phyloP scores from a whole-genome alignment of 2,329 filamentous ascomycete species.

The Emmonsiellopsis sp. region DNA sequence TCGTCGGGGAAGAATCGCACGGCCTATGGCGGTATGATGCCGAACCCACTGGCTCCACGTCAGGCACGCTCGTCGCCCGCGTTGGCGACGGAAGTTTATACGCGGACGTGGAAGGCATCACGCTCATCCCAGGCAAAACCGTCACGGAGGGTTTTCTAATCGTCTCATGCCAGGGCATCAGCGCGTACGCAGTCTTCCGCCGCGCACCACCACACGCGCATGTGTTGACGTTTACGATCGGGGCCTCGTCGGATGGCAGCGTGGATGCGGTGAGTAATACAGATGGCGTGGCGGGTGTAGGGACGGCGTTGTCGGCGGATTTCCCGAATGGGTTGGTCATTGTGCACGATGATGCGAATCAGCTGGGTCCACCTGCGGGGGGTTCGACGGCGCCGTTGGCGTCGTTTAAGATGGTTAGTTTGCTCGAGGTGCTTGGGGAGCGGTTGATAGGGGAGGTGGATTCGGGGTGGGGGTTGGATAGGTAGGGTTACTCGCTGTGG shows the following conservation, averaged over 20 bases:
- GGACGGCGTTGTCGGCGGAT: constrained; percentile 31
- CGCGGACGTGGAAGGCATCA: constrained; percentile 47
- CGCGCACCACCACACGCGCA: constrained; percentile 41
- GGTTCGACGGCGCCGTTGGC: constrained; percentile 39
- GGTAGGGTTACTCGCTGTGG: not conserved
- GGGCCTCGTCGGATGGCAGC: constrained; percentile 30
- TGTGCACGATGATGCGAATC: constrained; percentile 46
- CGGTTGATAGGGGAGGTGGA: constrained; percentile 6
- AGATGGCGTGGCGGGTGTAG: constrained; percentile 42
- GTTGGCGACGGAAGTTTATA: constrained; percentile 41
- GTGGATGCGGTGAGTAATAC: constrained; percentile 46
- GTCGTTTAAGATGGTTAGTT: constrained; percentile 42
- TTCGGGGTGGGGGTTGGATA: constrained; percentile 2
- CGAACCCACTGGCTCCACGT: constrained; percentile 35
- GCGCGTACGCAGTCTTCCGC: constrained; percentile 43
- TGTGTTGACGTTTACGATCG: constrained; percentile 41
- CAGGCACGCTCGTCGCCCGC: constrained; percentile 29
- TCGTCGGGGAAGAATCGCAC: constrained; percentile 44
- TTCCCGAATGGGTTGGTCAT: constrained; percentile 41
- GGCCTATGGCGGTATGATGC: constrained; percentile 46
- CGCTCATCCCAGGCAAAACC: constrained; percentile 38
- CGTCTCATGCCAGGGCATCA: constrained; percentile 45
- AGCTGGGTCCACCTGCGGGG: constrained; percentile 26
- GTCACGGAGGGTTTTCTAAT: constrained; percentile 41
- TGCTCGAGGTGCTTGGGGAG: constrained; percentile 37